A percentile compares a stretch with the other conserved stretches of the same genome.
These are phyloP conservation scores for Cyclanthera cordifolia DNA, from an alignment of 306 rosid genomes.

Conservation along the genomic window DNA sequence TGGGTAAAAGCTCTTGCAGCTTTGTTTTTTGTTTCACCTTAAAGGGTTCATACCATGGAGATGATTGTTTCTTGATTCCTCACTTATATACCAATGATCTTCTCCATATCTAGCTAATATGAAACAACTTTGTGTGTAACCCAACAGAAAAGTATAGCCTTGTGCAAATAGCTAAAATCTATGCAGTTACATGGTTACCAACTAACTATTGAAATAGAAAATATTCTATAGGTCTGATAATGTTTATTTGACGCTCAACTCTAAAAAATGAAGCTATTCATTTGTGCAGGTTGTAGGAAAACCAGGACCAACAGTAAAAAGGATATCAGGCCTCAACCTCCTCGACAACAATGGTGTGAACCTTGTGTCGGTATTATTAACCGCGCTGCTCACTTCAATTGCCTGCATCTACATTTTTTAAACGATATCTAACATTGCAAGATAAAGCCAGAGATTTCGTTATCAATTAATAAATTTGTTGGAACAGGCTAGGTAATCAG, in stretches of 20 bases:
- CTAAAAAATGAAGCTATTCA: not conserved
- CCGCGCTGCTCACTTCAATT: slow-evolving; percentile 48
- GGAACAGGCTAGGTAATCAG: not conserved
- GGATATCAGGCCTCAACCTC: slow-evolving; percentile 55
- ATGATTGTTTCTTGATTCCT: too few species aligned
- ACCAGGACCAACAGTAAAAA: slow-evolving; percentile 68
- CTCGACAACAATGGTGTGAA: slow-evolving; percentile 93
- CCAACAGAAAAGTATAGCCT: not conserved
- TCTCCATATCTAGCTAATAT: too few species aligned
- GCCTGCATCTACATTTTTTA: slow-evolving; percentile 48
- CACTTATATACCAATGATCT: too few species aligned
- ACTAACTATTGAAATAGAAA: not conserved
- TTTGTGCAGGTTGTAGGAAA: slow-evolving; percentile 71
- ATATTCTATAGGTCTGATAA: not conserved
- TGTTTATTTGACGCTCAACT: not conserved
- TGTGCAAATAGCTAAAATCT: not conserved
- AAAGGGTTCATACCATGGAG: too few species aligned
- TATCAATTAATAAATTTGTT: not conserved
- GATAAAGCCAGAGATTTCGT: not conserved
- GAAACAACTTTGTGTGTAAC: too few species aligned
- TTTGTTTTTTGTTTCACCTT: too few species aligned
- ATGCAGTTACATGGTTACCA: not conserved
- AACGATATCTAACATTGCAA: slow-evolving; percentile 6
- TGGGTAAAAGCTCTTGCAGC: too few species aligned
- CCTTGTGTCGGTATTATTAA: slow-evolving; percentile 54